Evolutionary conservation across 306 rosid genomes (phyloP), one percentile per base, ranked within the genome.

Genomic region (Lathyrus oleraceus): DNA sequence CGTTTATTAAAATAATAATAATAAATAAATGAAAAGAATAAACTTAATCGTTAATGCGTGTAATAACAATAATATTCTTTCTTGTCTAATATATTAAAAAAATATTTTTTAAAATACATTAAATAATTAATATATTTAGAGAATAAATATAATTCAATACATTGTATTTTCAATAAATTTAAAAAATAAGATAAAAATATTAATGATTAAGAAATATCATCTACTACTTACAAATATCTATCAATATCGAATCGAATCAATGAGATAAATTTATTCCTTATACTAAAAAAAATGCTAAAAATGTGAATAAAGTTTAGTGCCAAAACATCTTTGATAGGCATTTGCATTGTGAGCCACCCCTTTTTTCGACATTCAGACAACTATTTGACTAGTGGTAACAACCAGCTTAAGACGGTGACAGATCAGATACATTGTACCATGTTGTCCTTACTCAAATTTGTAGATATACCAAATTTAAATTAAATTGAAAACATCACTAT

Each of bases 311-410:
- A 39, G 4, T 73, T 39, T 14, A 39, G 56, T 19, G n/a, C 52
- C 42, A 43, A 65, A 65, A 43, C 40, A 43, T 43, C 51, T 43
- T 65, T 8, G 23, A 25, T 20, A 43, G 0, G 8, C 7, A 44
- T 65, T 65, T 28, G 58, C 58, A 47, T 9, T 45, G 28, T 47
- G 58, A 45, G 11, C 43, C 23, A 53, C 43, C 42, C 40, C 43
- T 57, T 20, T 53, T 54, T 13, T 54, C 1, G 36, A 51, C 73
- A 35, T 28, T 58, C 2, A 71, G 15, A 65, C 57, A 61, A 43
- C 40, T 47, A 43, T 62, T 62, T 30, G 60, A 49, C 11, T 21
- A 39, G 42, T 73, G 63, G 44, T 68, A 73, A 30, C 64, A 57
- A 62, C 53, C 63, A 12, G 14, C 28, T 9, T 40, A 65, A 14